phyloP scores from a whole-genome alignment of 2,329 filamentous ascomycete genomes.

The Sclerotinia minor region DNA sequence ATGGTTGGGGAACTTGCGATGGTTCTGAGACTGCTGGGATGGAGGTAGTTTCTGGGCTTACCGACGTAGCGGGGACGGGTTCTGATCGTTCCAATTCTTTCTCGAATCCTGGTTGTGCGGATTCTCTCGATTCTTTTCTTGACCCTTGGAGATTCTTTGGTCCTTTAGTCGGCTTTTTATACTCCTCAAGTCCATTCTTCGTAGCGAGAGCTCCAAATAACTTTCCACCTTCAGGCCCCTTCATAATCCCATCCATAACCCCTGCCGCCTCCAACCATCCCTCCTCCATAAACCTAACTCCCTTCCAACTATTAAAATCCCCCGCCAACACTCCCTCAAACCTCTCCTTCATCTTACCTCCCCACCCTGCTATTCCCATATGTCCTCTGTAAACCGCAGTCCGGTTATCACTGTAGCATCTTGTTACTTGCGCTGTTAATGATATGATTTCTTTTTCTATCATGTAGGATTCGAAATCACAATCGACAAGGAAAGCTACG shows the following conservation, averaged over 20 bases:
- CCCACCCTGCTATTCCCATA: conserved; percentile 76
- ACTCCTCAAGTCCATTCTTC: conserved; percentile 20
- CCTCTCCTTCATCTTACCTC: conserved; percentile 70
- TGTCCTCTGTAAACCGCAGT: conserved; percentile 67
- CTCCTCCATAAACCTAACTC: conserved; percentile 68
- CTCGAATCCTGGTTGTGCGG: not conserved
- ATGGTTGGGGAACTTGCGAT: not conserved
- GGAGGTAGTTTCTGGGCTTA: not conserved
- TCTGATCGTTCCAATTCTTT: not conserved
- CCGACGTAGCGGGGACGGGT: not conserved
- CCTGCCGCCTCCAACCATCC: conserved; percentile 72
- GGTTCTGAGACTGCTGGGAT: not conserved
- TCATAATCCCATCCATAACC: conserved; percentile 69
- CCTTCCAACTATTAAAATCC: conserved; percentile 77
- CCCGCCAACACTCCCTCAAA: conserved; percentile 74
- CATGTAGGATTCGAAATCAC: conserved; percentile 91
- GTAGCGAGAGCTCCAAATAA: conserved; percentile 51
- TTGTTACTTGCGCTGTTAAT: conserved; percentile 77
- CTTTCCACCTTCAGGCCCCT: conserved; percentile 53
- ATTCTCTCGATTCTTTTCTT: not conserved
- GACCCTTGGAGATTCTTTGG: not conserved
- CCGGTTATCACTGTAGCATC: conserved; percentile 86
- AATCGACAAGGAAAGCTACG: conserved; percentile 82
- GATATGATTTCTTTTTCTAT: conserved; percentile 80
- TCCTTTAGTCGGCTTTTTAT: conserved; percentile 6